Conservation (phyloP, 768 basidiomycete species). For the Hemileccinum impolitum region DNA sequence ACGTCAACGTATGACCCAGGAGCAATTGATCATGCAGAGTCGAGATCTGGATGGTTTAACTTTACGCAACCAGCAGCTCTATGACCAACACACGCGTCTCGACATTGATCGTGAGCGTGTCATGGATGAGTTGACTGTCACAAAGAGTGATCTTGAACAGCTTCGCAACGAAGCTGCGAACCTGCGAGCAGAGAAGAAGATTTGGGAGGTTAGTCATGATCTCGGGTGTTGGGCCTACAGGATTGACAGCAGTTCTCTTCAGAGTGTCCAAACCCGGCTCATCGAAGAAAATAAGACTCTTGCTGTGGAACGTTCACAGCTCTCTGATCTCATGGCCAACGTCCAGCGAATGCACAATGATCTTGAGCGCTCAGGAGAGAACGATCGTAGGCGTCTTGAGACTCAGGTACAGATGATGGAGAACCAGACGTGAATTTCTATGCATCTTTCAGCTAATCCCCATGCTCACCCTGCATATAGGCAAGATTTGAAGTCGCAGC, state of each 20-base stretch:
- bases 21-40: constrained; percentile 58
- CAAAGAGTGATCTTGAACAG: constrained; percentile 65
- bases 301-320: constrained; percentile 75
- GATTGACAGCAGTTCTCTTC: constrained; percentile 11
- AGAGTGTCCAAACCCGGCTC: constrained; percentile 79
- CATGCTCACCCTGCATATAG: constrained; percentile 35
- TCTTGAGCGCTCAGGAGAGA: constrained; percentile 77
- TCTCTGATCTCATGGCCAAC: constrained; percentile 85
- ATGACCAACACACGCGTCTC: constrained; percentile 67
- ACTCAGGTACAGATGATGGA: constrained; percentile 76
- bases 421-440: constrained; percentile 60
- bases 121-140: constrained; percentile 58
- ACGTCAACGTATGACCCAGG: constrained; percentile 66
- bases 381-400: constrained; percentile 79
- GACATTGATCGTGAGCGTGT: constrained; percentile 74
- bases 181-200: constrained; percentile 88
- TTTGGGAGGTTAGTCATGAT: constrained; percentile 73
- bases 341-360: constrained; percentile 91
- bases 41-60: constrained; percentile 64
- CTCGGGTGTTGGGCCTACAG: background rate
- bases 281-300: constrained; percentile 83
- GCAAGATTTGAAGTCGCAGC: constrained; percentile 67
- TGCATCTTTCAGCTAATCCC: background rate
- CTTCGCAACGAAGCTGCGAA: constrained; percentile 84
- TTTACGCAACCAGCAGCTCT: constrained; percentile 68